Conservation (phyloP, 148 eudicot species). For the Polygonum aviculare region DNA sequence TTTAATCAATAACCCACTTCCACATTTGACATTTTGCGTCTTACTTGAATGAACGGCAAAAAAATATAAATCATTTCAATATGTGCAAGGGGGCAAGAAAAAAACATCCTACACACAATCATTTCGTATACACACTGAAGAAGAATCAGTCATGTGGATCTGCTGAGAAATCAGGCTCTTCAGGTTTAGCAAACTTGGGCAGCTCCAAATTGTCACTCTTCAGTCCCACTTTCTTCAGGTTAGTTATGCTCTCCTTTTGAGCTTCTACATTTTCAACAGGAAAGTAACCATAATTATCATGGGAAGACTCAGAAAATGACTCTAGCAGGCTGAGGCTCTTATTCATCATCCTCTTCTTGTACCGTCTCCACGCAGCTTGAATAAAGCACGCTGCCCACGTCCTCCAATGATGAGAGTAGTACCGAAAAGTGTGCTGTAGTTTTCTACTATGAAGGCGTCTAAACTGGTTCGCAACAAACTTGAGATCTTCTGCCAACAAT, state of each 20-base stretch:
- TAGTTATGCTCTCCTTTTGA: slow-evolving; percentile 39
- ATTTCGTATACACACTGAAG: not conserved
- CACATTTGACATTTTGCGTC: not conserved
- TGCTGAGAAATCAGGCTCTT: slow-evolving; percentile 76
- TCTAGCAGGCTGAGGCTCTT: slow-evolving; percentile 41
- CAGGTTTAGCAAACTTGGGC: slow-evolving; percentile 67
- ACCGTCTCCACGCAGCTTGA: slow-evolving; percentile 83
- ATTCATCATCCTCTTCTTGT: slow-evolving; percentile 49
- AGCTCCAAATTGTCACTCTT: slow-evolving; percentile 38
- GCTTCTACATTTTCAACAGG: slow-evolving; percentile 17
- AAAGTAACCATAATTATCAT: slow-evolving; percentile 3
- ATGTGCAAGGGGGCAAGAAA: not conserved
- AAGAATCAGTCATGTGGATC: slow-evolving; percentile 38
- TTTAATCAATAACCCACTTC: not conserved
- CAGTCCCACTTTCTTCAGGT: slow-evolving; percentile 59
- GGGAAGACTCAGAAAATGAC: slow-evolving; percentile 28
- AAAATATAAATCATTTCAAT: not conserved
- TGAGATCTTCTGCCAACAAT: slow-evolving; percentile 59
- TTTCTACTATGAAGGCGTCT: slow-evolving; percentile 82
- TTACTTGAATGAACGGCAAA: not conserved
- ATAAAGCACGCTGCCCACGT: slow-evolving; percentile 87
- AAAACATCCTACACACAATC: not conserved
- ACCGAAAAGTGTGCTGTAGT: slow-evolving; percentile 74
- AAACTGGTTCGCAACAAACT: slow-evolving; percentile 70
- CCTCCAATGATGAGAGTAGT: slow-evolving; percentile 83